Base-by-base conservation (phyloP, 2,329 filamentous ascomycete species). In the Delphinella strobiligena region DNA sequence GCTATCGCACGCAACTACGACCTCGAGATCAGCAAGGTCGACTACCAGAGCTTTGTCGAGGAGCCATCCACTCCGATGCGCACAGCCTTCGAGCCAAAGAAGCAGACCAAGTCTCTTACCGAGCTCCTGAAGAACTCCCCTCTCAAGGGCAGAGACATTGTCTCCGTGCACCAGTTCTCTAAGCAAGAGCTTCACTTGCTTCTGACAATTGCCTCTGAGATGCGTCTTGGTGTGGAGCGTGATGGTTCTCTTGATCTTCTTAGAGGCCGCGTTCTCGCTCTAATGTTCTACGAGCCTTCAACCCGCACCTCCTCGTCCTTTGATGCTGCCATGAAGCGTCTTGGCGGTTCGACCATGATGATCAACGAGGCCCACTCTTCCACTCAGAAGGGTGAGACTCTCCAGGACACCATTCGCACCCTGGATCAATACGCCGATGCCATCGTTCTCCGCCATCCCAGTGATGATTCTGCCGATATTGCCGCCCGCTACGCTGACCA, bases 221-320 rank as follows among this genome's bases (percentile, higher is more conserved):
- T 98, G 88, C 83, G 89, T 19, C 75, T 94, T 14, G 88, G 87
- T 39, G 91, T 95, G 19, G 85, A 96, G 65, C 81, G 88, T 36
- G 82, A 93, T 53, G 91, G 91, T 44, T 82, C 91, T 19, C 71
- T 98, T 37, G 81, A 91, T 54, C 72, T 93, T 41, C 76, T 98
- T 45, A 84, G 82, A 53, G 87, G 88, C 19, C 79, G 83, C 34
- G 76, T 98, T 10, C 73, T 98, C 29, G 86, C 82, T 64, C 91
- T 85, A 2, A 78, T 98, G 67, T 98, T 98, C 74, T 98, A 88
- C 62, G 91, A 98, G 70, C 91, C 91, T 2, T 96, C 89, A 1
- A 98, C 91, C 2, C 77, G 91, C 40, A 98, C 91, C 4, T 95
- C 89, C 10, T 78, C 84, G 29, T 98, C 91, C 3, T 98, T 98